These are phyloP conservation scores for Ricinus communis DNA, from an alignment of 345 rosid species.

Conservation along the genomic window DNA sequence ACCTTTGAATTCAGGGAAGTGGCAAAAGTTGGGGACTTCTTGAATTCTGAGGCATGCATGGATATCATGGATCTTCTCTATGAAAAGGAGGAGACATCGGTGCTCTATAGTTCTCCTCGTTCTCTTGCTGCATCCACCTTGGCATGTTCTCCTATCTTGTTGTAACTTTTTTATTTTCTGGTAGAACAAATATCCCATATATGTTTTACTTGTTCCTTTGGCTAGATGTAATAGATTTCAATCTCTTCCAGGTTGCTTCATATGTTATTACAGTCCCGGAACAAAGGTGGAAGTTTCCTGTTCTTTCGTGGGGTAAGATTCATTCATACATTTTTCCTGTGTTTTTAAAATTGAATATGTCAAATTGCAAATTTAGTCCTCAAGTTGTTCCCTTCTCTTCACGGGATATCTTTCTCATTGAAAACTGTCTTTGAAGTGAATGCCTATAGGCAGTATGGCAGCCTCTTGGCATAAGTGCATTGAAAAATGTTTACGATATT, in stretches of 20 bases:
- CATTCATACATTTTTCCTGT: neutral
- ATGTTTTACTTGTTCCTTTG: slow-evolving; percentile 8
- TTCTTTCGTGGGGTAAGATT: slow-evolving; percentile 79
- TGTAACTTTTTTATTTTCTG: neutral
- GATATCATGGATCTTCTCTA: slow-evolving; percentile 89
- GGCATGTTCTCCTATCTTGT: slow-evolving; percentile 37
- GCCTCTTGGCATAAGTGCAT: no score
- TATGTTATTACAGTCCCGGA: slow-evolving; percentile 66
- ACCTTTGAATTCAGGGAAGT: slow-evolving; percentile 46
- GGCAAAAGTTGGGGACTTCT: slow-evolving; percentile 63
- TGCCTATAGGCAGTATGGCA: no score
- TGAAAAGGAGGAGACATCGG: slow-evolving; percentile 60
- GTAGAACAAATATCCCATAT: neutral
- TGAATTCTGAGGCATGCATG: slow-evolving; percentile 72
- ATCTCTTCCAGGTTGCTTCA: slow-evolving; percentile 59
- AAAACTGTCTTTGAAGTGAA: no score
- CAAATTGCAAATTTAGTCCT: no score
- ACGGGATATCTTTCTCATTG: no score
- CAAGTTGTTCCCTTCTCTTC: no score
- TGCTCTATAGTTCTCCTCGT: slow-evolving; percentile 48
- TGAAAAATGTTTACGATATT: no score
- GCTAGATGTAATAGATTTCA: slow-evolving; percentile 16
- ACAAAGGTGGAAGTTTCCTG: slow-evolving; percentile 71
- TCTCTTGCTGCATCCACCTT: slow-evolving; percentile 73
- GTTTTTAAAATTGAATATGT: neutral